phyloP scores from a whole-genome alignment of 108 stramenopile species.

The Pseudonitzschia multiseries region DNA sequence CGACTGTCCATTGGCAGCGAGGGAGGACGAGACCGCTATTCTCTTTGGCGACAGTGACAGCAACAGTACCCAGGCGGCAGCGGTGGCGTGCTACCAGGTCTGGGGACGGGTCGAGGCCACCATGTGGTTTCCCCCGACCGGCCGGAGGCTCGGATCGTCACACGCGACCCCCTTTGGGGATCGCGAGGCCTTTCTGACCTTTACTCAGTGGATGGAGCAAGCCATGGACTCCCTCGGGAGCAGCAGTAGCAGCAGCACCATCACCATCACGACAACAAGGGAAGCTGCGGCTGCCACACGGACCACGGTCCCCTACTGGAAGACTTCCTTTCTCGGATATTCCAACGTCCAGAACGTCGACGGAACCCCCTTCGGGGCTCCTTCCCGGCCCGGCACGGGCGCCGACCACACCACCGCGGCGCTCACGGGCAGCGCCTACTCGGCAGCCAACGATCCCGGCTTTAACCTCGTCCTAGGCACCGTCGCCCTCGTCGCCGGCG shows the following conservation, averaged over 20 bases:
- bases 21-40: not conserved
- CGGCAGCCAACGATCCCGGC: not conserved
- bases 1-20: not conserved
- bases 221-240: not conserved
- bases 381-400: not conserved
- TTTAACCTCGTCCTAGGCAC: not conserved
- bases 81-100: not conserved
- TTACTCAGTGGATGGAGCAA: constrained; percentile 8
- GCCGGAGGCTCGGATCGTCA: not conserved
- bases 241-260: not conserved
- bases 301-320: too few species aligned
- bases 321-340: not conserved
- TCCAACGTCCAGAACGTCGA: constrained; percentile 1
- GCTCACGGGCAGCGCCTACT: not conserved
- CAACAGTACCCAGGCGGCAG: not conserved
- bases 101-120: constrained; percentile 11
- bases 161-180: not conserved
- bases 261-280: not conserved
- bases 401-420: not conserved
- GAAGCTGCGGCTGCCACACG: not conserved
- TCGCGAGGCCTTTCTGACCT: not conserved
- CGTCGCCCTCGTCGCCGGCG: not conserved
- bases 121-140: constrained; percentile 11
- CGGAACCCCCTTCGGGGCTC: not conserved
- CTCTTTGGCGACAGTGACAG: not conserved